A percentile compares a stretch with the other conserved stretches of the same genome.
Evolutionary conservation across 305 asterid species (phyloP).

Genomic region (Solanum hybrid): DNA sequence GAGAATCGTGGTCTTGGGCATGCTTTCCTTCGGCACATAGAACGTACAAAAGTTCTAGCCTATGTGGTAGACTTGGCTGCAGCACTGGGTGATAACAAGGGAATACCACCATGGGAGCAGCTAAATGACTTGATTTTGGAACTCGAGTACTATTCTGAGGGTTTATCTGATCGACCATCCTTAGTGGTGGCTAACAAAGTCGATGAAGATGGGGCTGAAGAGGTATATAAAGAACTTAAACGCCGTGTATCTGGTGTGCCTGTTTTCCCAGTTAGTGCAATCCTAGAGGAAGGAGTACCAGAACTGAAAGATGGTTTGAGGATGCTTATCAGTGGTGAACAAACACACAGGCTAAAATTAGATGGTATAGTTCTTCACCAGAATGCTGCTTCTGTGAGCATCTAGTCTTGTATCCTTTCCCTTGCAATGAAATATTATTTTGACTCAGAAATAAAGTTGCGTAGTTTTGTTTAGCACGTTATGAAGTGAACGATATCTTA

Average conservation of each 20-base stretch:
- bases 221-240: conserved; percentile 55
- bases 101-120: conserved; percentile 85
- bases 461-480: neutral
- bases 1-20: conserved; percentile 92
- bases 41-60: conserved; percentile 77
- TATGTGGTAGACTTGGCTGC: conserved; percentile 79
- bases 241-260: conserved; percentile 50
- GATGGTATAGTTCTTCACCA: conserved; percentile 44
- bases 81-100: conserved; percentile 52
- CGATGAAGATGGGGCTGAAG: conserved; percentile 76
- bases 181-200: conserved; percentile 84
- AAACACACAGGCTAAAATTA: conserved; percentile 24
- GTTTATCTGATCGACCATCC: conserved; percentile 62
- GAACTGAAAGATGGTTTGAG: conserved; percentile 66
- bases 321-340: conserved; percentile 59
- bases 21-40: conserved; percentile 82
- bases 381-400: neutral
- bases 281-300: conserved; percentile 63
- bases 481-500: neutral
- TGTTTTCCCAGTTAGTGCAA: conserved; percentile 83
- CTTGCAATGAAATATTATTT: neutral
- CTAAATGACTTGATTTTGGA: conserved; percentile 66
- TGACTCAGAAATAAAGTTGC: neutral
- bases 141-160: conserved; percentile 62
- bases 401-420: neutral